Conservation (phyloP, 768 basidiomycete genomes). For the Hydnum rufescens region DNA sequence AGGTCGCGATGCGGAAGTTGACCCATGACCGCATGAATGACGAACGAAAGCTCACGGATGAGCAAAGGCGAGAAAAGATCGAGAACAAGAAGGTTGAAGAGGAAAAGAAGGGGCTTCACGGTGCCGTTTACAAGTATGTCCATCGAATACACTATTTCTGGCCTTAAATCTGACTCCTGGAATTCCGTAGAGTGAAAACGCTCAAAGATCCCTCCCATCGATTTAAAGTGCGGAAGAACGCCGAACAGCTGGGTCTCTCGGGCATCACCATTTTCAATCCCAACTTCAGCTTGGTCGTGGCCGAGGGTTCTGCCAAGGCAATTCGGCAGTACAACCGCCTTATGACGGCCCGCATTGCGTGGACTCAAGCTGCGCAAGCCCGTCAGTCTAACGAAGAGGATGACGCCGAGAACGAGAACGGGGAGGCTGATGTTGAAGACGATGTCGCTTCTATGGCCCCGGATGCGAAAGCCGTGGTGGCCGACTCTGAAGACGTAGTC, state of each 20-base stretch:
- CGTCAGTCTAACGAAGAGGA: slow-evolving; percentile 46
- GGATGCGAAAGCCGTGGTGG: slow-evolving; percentile 8
- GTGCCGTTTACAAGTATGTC: slow-evolving; percentile 80
- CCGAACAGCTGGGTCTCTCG: slow-evolving; percentile 71
- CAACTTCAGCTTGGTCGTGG: slow-evolving; percentile 73
- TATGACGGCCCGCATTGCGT: slow-evolving; percentile 72
- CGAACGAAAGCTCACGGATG: slow-evolving; percentile 79
- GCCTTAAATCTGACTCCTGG: slow-evolving; percentile 2
- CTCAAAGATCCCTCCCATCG: slow-evolving; percentile 84
- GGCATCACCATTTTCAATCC: slow-evolving; percentile 87
- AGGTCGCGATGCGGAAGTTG: slow-evolving; percentile 79
- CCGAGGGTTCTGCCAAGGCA: slow-evolving; percentile 77
- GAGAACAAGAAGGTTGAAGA: slow-evolving; percentile 74
- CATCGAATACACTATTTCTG: background rate
- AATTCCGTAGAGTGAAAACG: slow-evolving; percentile 44
- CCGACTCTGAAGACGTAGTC: slow-evolving; percentile 17
- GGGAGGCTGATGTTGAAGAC: slow-evolving; percentile 20
- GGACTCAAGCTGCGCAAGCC: slow-evolving; percentile 81
- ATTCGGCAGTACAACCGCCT: slow-evolving; percentile 75
- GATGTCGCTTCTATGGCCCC: slow-evolving; percentile 14
- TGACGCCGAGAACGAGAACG: slow-evolving; percentile 36
- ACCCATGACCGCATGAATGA: slow-evolving; percentile 86
- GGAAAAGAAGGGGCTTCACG: slow-evolving; percentile 67
- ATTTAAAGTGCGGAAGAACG: slow-evolving; percentile 94
- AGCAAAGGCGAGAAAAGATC: slow-evolving; percentile 70